Percentiles rank a stretch among this genome's conserved stretches.
Conservation (phyloP, 2,329 filamentous ascomycete species). For the Ascochyta koolunga region DNA sequence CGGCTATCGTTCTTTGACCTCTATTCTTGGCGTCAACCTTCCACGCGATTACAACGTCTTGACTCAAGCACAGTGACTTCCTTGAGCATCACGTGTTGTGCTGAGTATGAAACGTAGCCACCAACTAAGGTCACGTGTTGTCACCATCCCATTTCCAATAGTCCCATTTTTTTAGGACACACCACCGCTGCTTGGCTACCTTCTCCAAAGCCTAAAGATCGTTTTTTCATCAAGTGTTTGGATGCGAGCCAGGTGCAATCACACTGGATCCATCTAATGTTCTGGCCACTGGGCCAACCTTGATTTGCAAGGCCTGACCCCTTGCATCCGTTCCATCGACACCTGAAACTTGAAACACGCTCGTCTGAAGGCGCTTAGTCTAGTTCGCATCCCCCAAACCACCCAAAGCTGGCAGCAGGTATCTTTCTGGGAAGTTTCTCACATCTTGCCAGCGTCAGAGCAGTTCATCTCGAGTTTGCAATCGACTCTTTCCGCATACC, state of each 20-base stretch:
- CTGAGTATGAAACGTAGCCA: background rate
- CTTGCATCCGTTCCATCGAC: conserved; percentile 6
- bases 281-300: conserved; percentile 2
- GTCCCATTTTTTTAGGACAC: conserved; percentile 3
- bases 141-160: conserved; percentile 10
- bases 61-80: background rate
- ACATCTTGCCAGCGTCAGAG: background rate
- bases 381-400: background rate
- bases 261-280: conserved; percentile 10
- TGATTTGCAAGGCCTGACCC: conserved; percentile 7
- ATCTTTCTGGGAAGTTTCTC: background rate
- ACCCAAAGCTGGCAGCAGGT: conserved; percentile 4
- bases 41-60: background rate
- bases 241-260: background rate
- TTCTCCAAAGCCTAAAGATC: background rate
- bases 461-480: too few relatives aligned
- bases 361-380: conserved; percentile 6
- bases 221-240: background rate
- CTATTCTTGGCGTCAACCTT: conserved; percentile 6
- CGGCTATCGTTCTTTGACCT: background rate
- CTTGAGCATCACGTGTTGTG: background rate
- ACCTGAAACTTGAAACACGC: conserved; percentile 9
- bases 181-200: background rate
- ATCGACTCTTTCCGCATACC: background rate
- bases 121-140: conserved; percentile 5